Conservation (phyloP, 75 land plant species). For the Isoetes taiwanensis region DNA sequence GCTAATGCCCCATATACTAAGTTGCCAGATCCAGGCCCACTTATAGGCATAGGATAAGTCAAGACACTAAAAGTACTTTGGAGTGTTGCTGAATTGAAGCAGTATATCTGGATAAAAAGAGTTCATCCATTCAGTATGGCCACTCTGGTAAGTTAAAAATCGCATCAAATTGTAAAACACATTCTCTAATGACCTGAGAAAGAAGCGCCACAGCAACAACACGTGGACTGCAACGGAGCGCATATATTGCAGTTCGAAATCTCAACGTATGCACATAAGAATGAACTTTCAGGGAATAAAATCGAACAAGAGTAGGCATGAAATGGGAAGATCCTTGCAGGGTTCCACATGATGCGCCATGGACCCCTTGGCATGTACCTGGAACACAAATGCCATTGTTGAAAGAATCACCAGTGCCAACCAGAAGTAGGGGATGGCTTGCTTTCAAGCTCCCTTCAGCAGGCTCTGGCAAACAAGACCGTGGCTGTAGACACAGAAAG, state of each 20-base stretch:
- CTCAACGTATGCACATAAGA: constrained; percentile 57
- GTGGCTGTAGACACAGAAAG: neutral
- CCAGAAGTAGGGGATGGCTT: constrained; percentile 45
- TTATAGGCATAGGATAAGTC: constrained; percentile 52
- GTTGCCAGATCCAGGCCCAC: constrained; percentile 26
- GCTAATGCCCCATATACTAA: constrained; percentile 81
- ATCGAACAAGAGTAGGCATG: constrained; percentile 49
- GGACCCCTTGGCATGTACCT: constrained; percentile 14
- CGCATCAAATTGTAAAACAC: too few relatives aligned
- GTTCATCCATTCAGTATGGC: neutral
- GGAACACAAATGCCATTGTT: constrained; percentile 12
- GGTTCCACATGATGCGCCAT: constrained; percentile 21
- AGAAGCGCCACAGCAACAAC: constrained; percentile 61
- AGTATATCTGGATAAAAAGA: constrained; percentile 56
- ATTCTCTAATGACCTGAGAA: too few relatives aligned
- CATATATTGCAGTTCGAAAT: constrained; percentile 59
- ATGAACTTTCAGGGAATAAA: constrained; percentile 63
- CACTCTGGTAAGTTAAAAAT: neutral
- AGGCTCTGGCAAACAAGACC: too few relatives aligned
- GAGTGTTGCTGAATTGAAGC: constrained; percentile 63
- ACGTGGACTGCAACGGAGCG: constrained; percentile 70
- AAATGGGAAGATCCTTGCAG: constrained; percentile 19
- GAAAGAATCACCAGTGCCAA: constrained; percentile 38
- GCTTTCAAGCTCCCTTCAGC: constrained; percentile 37
- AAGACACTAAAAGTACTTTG: constrained; percentile 69